Conservation (phyloP, 2,329 filamentous ascomycete species). For the Phaeosphaeria sp. region DNA sequence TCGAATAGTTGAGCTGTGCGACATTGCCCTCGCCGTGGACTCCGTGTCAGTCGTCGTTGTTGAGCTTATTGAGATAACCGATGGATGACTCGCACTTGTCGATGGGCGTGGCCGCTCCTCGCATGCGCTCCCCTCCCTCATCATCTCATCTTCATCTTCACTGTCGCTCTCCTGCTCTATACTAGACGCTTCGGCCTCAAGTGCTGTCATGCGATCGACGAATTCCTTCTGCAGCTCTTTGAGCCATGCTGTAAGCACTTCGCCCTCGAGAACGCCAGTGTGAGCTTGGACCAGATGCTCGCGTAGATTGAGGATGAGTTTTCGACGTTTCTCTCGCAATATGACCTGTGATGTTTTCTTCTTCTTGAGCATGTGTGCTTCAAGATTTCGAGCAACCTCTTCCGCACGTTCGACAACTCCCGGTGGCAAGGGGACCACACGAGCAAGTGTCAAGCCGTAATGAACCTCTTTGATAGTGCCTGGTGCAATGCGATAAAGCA, state of each 20-base stretch:
- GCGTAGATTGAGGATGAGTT: constrained; percentile 73
- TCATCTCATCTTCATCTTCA: constrained; percentile 24
- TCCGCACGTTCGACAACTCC: constrained; percentile 73
- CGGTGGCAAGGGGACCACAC: constrained; percentile 73
- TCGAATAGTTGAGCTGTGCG: constrained; percentile 28
- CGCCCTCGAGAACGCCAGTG: constrained; percentile 69
- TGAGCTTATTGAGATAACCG: constrained; percentile 31
- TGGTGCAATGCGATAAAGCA: constrained; percentile 83
- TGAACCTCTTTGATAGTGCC: constrained; percentile 74
- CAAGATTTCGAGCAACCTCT: constrained; percentile 67
- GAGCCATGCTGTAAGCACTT: constrained; percentile 69
- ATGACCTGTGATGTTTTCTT: constrained; percentile 65
- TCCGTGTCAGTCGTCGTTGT: constrained; percentile 22
- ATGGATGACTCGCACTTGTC: constrained; percentile 23
- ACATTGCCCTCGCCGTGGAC: constrained; percentile 18
- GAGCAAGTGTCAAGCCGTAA: constrained; percentile 85
- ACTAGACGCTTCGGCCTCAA: constrained; percentile 58
- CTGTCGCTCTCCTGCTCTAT: constrained; percentile 14
- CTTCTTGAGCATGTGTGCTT: constrained; percentile 62
- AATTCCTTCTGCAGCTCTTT: constrained; percentile 76
- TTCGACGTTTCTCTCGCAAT: constrained; percentile 69
- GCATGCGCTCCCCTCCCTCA: constrained; percentile 12
- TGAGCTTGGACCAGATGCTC: constrained; percentile 75
- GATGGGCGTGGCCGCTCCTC: constrained; percentile 14
- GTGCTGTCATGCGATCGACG: constrained; percentile 70